Conservation (phyloP, 805 yeast species). For the Hanseniaspora thailandica region DNA sequence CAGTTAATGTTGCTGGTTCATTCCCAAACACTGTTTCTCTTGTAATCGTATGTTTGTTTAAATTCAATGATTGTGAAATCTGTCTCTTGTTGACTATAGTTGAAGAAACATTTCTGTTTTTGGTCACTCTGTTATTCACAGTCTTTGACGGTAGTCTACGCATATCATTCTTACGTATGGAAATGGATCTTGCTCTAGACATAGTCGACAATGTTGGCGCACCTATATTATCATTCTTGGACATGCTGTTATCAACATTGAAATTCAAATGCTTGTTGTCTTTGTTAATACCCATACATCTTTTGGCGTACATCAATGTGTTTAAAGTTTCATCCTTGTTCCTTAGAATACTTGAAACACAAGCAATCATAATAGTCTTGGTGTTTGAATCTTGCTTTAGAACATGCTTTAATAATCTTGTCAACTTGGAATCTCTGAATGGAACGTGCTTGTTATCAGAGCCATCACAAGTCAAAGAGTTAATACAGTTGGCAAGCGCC, state of each 20-base stretch:
- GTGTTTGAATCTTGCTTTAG: constrained; percentile 91
- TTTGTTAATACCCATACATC: constrained; percentile 85
- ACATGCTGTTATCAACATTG: constrained; percentile 64
- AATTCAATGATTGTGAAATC: background rate
- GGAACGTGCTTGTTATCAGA: constrained; percentile 49
- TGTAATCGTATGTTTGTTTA: background rate
- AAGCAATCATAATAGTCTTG: constrained; percentile 90
- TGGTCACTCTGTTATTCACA: background rate
- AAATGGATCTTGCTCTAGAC: constrained; percentile 39
- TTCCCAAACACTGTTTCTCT: background rate
- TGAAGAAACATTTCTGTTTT: background rate
- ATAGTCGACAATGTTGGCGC: constrained; percentile 56
- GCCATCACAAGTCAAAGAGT: constrained; percentile 60
- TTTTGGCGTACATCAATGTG: constrained; percentile 78
- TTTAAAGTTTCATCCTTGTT: constrained; percentile 91
- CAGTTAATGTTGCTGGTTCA: background rate
- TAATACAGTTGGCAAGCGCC: constrained; percentile 88
- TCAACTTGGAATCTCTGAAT: constrained; percentile 79
- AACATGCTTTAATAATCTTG: constrained; percentile 54
- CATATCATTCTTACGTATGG: constrained; percentile 31
- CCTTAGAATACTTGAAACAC: constrained; percentile 72
- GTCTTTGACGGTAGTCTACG: constrained; percentile 13
- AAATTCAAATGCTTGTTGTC: constrained; percentile 61
- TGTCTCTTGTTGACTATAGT: background rate
- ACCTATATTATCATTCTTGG: constrained; percentile 76